Evolutionary conservation across 257 asterid species (phyloP), one percentile per base, ranked within the genome.

Genomic region (Eucommia ulmoides): DNA sequence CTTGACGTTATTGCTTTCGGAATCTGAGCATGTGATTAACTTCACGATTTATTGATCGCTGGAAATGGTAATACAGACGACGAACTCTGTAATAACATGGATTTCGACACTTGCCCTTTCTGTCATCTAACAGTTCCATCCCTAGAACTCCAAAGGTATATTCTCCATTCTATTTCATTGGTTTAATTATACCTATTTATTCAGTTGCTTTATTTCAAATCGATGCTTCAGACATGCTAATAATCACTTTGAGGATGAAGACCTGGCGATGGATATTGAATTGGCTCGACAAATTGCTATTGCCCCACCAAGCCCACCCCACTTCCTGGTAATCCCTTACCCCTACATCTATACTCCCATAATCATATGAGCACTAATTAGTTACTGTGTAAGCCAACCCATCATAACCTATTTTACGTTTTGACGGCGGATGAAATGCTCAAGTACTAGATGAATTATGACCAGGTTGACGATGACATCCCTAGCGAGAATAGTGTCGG

Each of bases 381-480:
- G n/a, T n/a, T n/a, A n/a, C n/a, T n/a, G n/a, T n/a, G n/a, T n/a
- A n/a, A n/a, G n/a, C n/a, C n/a, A n/a, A n/a, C n/a, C n/a, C n/a
- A n/a, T n/a, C n/a, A n/a, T n/a, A n/a, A n/a, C n/a, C n/a, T n/a
- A n/a, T n/a, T n/a, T n/a, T n/a, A n/a, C n/a, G n/a, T n/a, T n/a
- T n/a, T n/a, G n/a, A n/a, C n/a, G n/a, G n/a, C n/a, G n/a, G n/a
- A n/a, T n/a, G n/a, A n/a, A n/a, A n/a, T n/a, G n/a, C n/a, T n/a
- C n/a, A n/a, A n/a, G n/a, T n/a, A n/a, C n/a, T n/a, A n/a, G n/a
- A n/a, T n/a, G n/a, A n/a, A n/a, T n/a, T n/a, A 8, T 35, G 7
- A 56, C 50, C 73, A 87, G 96, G 75, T 58, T 38, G 68, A 65
- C 22, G 50, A 63, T 22, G 64, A 61, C 14, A 44, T 51, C 15